Percentiles rank a stretch among this genome's conserved stretches.
Evolutionary conservation across 1,284 basidiomycete genomes (phyloP).

Genomic region (Moesziomyces aphidis): DNA sequence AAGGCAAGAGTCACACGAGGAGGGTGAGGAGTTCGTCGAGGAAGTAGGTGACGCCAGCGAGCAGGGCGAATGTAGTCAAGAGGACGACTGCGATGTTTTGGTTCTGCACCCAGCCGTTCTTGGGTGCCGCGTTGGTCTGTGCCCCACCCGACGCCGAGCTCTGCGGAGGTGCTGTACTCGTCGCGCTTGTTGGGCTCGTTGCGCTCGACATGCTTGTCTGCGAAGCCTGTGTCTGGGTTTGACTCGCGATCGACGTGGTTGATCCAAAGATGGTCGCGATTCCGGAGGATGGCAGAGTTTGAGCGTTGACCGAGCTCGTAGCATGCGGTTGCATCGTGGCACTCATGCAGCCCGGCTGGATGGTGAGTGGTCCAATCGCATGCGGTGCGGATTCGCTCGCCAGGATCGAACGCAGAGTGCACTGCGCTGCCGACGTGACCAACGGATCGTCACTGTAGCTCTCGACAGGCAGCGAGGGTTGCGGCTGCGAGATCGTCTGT

Average conservation of each 20-base stretch:
- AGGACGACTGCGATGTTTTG: constrained; percentile 39
- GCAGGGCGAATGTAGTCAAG: constrained; percentile 26
- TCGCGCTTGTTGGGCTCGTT: neutral
- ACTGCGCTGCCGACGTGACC: constrained; percentile 20
- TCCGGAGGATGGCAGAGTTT: constrained; percentile 30
- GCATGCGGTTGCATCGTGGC: constrained; percentile 16
- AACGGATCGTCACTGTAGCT: constrained; percentile 25
- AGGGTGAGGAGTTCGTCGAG: constrained; percentile 37
- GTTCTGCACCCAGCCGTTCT: constrained; percentile 19
- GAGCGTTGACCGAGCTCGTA: constrained; percentile 19
- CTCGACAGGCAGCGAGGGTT: constrained; percentile 23
- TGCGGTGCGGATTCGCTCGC: constrained; percentile 16
- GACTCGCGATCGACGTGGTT: neutral
- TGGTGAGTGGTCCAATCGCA: constrained; percentile 33
- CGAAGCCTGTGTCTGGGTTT: neutral
- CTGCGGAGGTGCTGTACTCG: neutral
- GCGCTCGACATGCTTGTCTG: constrained; percentile 1
- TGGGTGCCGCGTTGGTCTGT: constrained; percentile 23
- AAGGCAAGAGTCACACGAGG: constrained; percentile 23
- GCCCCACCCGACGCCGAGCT: constrained; percentile 9
- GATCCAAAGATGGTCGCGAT: constrained; percentile 32
- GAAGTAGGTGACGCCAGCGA: constrained; percentile 43
- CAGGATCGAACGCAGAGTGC: constrained; percentile 21
- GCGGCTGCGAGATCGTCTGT: constrained; percentile 24
- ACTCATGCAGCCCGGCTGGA: constrained; percentile 15